Evolutionary conservation across 148 eudicot species (phyloP).

Genomic region (Rhododendron williamsianum): DNA sequence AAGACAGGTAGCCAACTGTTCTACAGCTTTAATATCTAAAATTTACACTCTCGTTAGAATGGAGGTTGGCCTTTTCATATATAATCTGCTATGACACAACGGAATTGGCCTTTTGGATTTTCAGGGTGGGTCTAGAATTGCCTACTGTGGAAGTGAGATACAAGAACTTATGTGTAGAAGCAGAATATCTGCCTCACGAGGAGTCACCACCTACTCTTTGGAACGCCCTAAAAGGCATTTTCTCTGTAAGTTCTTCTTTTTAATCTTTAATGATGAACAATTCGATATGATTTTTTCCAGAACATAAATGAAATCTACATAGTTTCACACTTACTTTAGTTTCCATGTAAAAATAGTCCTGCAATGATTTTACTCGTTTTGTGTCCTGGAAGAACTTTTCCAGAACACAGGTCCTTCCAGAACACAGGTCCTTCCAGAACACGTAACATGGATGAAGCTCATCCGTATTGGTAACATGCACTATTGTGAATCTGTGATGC

Average conservation of each 20-base stretch:
- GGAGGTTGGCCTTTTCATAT: not conserved
- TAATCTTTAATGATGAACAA: not conserved
- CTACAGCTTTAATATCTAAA: too few relatives aligned
- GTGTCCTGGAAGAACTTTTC: too few relatives aligned
- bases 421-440: too few relatives aligned
- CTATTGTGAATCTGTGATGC: not conserved
- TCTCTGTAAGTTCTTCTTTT: slow-evolving; percentile 31
- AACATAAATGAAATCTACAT: too few relatives aligned
- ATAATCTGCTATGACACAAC: not conserved
- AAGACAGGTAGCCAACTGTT: slow-evolving; percentile 12
- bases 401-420: too few relatives aligned
- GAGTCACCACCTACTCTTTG: slow-evolving; percentile 67
- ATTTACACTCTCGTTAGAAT: not conserved
- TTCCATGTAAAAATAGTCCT: not conserved
- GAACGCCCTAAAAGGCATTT: slow-evolving; percentile 37
- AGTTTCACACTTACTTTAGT: not conserved
- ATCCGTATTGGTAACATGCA: not conserved
- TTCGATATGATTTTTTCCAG: not conserved
- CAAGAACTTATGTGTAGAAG: slow-evolving; percentile 24
- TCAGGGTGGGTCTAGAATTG: slow-evolving; percentile 50
- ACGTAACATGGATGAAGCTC: not conserved
- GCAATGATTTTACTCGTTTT: too few relatives aligned
- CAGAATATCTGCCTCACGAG: slow-evolving; percentile 49
- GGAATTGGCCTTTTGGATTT: not conserved
- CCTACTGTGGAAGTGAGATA: slow-evolving; percentile 55